These are phyloP conservation scores for Ophioceras dolichostomum DNA, from an alignment of 2,329 filamentous ascomycete genomes.

Conservation along the genomic window DNA sequence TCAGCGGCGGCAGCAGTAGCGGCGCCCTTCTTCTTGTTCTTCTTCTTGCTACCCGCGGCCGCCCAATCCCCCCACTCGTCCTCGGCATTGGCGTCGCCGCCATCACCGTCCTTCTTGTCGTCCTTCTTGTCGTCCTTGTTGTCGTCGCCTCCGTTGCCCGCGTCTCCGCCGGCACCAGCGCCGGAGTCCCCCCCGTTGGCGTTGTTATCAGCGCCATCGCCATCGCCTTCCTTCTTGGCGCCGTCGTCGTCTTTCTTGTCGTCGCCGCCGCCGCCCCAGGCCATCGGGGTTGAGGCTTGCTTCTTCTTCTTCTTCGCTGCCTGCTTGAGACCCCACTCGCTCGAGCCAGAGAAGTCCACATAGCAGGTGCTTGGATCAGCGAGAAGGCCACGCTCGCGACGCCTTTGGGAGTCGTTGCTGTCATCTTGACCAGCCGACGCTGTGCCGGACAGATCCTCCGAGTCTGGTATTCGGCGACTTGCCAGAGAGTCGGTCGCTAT, in stretches of 20 bases:
- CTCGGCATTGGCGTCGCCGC: conserved; percentile 26
- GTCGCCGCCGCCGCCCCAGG: conserved; percentile 17
- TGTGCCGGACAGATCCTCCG: background rate
- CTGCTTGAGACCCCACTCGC: conserved; percentile 39
- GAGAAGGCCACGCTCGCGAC: conserved; percentile 23
- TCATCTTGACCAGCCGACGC: background rate
- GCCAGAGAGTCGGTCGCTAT: conserved; percentile 19
- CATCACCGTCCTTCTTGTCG: conserved; percentile 26
- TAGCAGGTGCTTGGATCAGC: conserved; percentile 29
- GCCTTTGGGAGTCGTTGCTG: background rate
- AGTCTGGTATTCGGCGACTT: conserved; percentile 10
- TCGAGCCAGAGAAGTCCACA: conserved; percentile 50
- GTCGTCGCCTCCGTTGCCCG: conserved; percentile 12
- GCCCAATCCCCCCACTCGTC: conserved; percentile 39
- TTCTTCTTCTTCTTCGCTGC: conserved; percentile 46
- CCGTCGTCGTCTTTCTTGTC: conserved; percentile 16
- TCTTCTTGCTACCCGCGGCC: conserved; percentile 37
- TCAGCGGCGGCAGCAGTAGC: conserved; percentile 19
- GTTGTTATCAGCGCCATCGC: conserved; percentile 20
- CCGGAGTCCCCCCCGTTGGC: conserved; percentile 15
- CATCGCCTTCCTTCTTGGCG: conserved; percentile 16
- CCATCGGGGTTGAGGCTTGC: conserved; percentile 10
- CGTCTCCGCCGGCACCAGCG: conserved; percentile 12
- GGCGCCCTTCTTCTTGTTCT: conserved; percentile 37
- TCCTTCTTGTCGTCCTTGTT: conserved; percentile 20